Base-by-base conservation (phyloP, 208 protist genomes). In the Trichomonas tenax region DNA sequence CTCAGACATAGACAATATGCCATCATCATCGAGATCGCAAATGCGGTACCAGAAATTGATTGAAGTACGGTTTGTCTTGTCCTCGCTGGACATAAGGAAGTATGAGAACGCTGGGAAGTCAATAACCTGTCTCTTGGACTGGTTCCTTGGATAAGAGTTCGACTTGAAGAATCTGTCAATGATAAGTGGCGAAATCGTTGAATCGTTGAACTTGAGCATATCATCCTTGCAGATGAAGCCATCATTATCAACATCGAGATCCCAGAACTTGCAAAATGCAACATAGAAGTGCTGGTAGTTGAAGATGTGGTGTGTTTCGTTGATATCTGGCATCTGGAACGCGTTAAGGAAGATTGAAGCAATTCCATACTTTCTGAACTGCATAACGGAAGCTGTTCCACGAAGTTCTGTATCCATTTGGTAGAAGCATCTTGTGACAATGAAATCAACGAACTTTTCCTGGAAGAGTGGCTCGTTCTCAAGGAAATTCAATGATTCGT, bases 231-330 rank as follows among this genome's bases (percentile, higher is more conserved):
- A 41, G 26, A 93, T 48, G 15, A 40, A 51, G 17, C 26, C 40
- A 93, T 93, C 86, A 26, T n/a, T 34, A 51, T 93, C 86, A 0
- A 38, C 44, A 93, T 93, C 86, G 21, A 93, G 44, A 51, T 93
- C 86, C 86, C 86, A 93, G 44, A 93, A 93, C 26, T 93, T 93
- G 44, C 86, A 93, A 51, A 93, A 93, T 14, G 86, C 21, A 36
- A 93, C 86, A 51, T 93, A 93, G 86, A 93, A 93, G 44, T 93
- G 86, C n/a, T 93, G 86, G 34, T 93, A 93, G 44, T 93, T 93
- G 44, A 93, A 93, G 3, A 93, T 93, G 51, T 93, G 86, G 15
- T 93, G 86, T 0, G 86, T 26, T 10, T 93, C 86, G 34, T 93
- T 93, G 21, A 93, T 44, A 93, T 93, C 86, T 48, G 11, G 86